These are phyloP conservation scores for Ceratocystis colombiana DNA, from an alignment of 2,329 filamentous ascomycete species.

Conservation along the genomic window DNA sequence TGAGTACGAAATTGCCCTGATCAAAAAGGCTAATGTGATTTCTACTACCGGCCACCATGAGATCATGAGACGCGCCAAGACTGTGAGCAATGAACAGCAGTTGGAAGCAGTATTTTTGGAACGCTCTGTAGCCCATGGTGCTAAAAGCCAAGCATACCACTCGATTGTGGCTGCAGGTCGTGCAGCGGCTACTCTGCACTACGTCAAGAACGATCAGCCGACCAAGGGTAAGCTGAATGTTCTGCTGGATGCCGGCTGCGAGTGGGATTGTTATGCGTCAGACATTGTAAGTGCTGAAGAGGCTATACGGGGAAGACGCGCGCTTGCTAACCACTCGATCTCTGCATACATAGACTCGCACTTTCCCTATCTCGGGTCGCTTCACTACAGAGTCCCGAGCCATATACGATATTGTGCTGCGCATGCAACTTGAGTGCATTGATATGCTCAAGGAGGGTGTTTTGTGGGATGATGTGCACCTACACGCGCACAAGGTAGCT, in stretches of 20 bases:
- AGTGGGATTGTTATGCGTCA: slow-evolving; percentile 63
- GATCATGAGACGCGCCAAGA: slow-evolving; percentile 50
- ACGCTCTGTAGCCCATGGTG: slow-evolving; percentile 62
- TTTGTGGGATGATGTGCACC: slow-evolving; percentile 71
- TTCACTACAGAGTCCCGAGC: slow-evolving; percentile 60
- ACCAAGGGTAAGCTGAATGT: slow-evolving; percentile 64
- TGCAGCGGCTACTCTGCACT: slow-evolving; percentile 78
- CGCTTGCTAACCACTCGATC: slow-evolving; percentile 4
- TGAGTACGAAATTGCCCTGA: slow-evolving; percentile 62
- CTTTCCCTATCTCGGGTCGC: slow-evolving; percentile 67
- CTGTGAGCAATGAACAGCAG: slow-evolving; percentile 66
- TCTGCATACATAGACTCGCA: slow-evolving; percentile 54
- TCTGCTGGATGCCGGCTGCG: slow-evolving; percentile 72
- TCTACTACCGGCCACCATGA: slow-evolving; percentile 57
- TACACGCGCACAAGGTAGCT: slow-evolving; percentile 68
- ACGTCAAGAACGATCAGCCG: slow-evolving; percentile 66
- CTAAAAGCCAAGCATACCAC: slow-evolving; percentile 76
- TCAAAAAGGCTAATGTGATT: slow-evolving; percentile 60
- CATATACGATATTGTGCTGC: slow-evolving; percentile 73
- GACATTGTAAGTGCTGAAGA: slow-evolving; percentile 44
- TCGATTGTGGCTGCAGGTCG: slow-evolving; percentile 74
- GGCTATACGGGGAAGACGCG: neutral
- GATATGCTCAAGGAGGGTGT: slow-evolving; percentile 62
- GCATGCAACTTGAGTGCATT: slow-evolving; percentile 77
- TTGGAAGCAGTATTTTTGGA: slow-evolving; percentile 73